Conservation (phyloP, 129 eudicot species). For the Flaveria ramosissima region DNA sequence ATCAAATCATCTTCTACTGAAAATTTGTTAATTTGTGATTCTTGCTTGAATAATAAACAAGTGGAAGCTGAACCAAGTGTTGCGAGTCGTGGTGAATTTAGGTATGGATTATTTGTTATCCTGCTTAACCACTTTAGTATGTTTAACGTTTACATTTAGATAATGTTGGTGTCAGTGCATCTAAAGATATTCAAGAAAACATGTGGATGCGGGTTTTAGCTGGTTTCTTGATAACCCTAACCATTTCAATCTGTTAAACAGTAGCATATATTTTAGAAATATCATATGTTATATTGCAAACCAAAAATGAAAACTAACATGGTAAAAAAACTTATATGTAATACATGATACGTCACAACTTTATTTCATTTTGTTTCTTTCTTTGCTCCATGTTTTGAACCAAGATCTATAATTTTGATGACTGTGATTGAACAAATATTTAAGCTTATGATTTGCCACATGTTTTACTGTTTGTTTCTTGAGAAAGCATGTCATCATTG, state of each 20-base stretch:
- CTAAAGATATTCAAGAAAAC: slow-evolving; percentile 10
- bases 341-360: neutral
- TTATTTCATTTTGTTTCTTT: neutral
- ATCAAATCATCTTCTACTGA: slow-evolving; percentile 24
- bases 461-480: neutral
- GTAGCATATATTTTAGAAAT: neutral
- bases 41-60: slow-evolving; percentile 25
- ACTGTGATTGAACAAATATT: neutral
- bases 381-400: neutral
- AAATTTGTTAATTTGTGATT: slow-evolving; percentile 30
- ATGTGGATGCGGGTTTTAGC: slow-evolving; percentile 10
- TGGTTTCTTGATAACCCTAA: slow-evolving; percentile 9
- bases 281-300: neutral
- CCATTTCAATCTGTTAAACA: neutral
- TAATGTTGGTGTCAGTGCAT: slow-evolving; percentile 5
- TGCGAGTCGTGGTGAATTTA: slow-evolving; percentile 28
- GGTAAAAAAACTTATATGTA: neutral
- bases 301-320: neutral
- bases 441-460: neutral
- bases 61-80: slow-evolving; percentile 19
- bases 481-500: neutral
- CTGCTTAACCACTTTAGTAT: slow-evolving; percentile 3
- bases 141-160: neutral
- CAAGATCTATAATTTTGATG: neutral
- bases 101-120: slow-evolving; percentile 23